Percentiles rank a stretch among this genome's conserved stretches.
Evolutionary conservation across 2,329 filamentous ascomycete genomes (phyloP).

Genomic region (Penicillium sp.): DNA sequence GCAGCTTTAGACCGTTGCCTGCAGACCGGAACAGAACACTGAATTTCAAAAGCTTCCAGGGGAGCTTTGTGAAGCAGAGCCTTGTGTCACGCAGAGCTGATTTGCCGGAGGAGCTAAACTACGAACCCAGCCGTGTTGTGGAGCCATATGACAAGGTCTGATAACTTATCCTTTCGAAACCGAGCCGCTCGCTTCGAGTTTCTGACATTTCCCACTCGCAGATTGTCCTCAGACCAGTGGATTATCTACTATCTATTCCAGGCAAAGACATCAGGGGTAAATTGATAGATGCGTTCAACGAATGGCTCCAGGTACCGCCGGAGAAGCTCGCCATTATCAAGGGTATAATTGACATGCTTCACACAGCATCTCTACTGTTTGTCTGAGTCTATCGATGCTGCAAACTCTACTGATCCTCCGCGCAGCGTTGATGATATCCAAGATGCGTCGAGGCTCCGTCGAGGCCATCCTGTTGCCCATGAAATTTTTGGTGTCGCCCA

Average conservation of each 20-base stretch:
- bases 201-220: background rate
- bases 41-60: too few relatives aligned
- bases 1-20: too few relatives aligned
- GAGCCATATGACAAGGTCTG: too few relatives aligned
- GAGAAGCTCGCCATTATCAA: background rate
- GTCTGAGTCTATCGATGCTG: background rate
- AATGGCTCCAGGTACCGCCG: background rate
- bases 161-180: too few relatives aligned
- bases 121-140: too few relatives aligned
- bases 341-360: background rate
- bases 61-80: too few relatives aligned
- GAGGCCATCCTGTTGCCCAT: conserved; percentile 80
- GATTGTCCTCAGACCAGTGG: background rate
- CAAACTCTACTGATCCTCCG: background rate
- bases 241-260: background rate
- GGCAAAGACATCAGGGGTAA: background rate
- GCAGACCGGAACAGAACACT: too few relatives aligned
- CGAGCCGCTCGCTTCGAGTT: too few relatives aligned
- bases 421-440: conserved; percentile 77
- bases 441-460: conserved; percentile 73
- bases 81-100: too few relatives aligned
- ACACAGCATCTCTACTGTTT: background rate
- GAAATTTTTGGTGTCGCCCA: conserved; percentile 82
- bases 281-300: background rate
- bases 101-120: too few relatives aligned